Evolutionary conservation across 2,329 filamentous ascomycete genomes (phyloP).

Genomic region (Dactylellina leptospora): DNA sequence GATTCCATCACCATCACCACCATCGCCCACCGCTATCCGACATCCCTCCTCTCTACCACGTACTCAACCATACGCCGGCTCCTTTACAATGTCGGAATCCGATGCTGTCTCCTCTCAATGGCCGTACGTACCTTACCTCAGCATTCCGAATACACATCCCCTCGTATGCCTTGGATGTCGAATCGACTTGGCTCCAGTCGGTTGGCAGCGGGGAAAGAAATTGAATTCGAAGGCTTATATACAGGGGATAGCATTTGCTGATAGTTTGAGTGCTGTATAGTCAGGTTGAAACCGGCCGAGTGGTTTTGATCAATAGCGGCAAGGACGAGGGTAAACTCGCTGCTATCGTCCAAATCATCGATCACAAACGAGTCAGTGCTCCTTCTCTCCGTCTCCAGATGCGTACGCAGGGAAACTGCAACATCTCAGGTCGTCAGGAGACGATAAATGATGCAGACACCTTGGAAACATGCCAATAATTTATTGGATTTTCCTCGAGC

Average conservation of each 20-base stretch:
- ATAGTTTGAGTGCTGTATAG: conserved; percentile 64
- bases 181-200: too few relatives aligned
- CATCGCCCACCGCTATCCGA: conserved; percentile 32
- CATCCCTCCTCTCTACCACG: conserved; percentile 49
- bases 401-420: too few relatives aligned
- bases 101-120: conserved; percentile 48
- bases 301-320: conserved; percentile 88
- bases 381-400: too few relatives aligned
- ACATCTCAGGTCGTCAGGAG: too few relatives aligned
- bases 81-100: conserved; percentile 45
- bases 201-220: too few relatives aligned
- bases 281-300: conserved; percentile 97
- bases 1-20: conserved; percentile 22
- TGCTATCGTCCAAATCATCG: conserved; percentile 98
- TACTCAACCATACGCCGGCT: conserved; percentile 52
- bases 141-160: too few relatives aligned
- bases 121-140: conserved; percentile 48
- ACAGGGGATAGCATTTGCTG: conserved; percentile 21
- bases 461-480: too few relatives aligned
- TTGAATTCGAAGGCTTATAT: too few relatives aligned
- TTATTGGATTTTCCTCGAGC: too few relatives aligned
- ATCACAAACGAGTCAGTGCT: conserved; percentile 98
- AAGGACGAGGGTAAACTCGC: conserved; percentile 86
- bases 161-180: too few relatives aligned
- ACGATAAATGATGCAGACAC: too few relatives aligned